Evolutionary conservation across 2,329 filamentous ascomycete species (phyloP).

Genomic region (Xylaria sp.): DNA sequence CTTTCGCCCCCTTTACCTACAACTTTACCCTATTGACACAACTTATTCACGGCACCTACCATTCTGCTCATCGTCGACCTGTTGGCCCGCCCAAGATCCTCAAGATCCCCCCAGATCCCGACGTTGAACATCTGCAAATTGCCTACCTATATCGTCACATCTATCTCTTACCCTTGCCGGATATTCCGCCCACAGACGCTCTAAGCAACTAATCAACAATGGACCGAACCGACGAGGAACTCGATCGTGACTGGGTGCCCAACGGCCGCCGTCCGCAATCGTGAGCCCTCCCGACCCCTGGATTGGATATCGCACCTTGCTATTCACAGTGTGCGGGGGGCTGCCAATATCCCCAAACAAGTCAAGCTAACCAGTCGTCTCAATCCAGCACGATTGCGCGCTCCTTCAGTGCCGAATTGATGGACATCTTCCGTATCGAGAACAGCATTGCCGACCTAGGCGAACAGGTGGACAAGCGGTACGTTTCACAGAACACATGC

Average conservation of each 20-base stretch:
- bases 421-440: conserved; percentile 85
- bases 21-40: conserved; percentile 17
- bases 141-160: background rate
- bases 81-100: background rate
- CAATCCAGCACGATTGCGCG: conserved; percentile 70
- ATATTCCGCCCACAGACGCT: background rate
- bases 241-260: conserved; percentile 75
- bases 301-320: background rate
- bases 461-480: conserved; percentile 77
- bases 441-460: conserved; percentile 69
- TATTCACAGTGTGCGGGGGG: background rate
- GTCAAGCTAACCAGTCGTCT: conserved; percentile 19
- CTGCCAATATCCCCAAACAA: background rate
- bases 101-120: background rate
- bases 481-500: conserved; percentile 33
- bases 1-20: conserved; percentile 6
- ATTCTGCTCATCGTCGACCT: conserved; percentile 2
- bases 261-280: conserved; percentile 74
- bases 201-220: conserved; percentile 21
- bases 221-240: conserved; percentile 57
- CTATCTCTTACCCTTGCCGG: background rate
- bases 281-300: conserved; percentile 49
- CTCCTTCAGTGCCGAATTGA: conserved; percentile 79
- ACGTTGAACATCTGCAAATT: background rate
- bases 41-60: conserved; percentile 12